These are phyloP conservation scores for Calonectria pseudoreteaudii DNA, from an alignment of 2,329 filamentous ascomycete species.

Conservation along the genomic window DNA sequence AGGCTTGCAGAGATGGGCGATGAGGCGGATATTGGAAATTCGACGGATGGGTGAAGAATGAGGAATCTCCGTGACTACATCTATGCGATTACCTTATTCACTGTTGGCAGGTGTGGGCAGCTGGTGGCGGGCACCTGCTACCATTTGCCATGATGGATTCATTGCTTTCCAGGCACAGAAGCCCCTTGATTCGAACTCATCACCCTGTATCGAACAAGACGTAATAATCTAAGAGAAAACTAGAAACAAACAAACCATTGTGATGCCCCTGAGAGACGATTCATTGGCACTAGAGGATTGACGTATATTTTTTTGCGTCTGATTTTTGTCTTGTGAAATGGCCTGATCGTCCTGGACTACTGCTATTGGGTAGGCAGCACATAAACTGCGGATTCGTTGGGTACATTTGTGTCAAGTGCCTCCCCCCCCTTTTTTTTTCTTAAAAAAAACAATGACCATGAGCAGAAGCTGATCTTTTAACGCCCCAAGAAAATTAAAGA, in stretches of 20 bases:
- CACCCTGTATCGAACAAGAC: neutral
- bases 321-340: neutral
- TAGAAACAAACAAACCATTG: neutral
- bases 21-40: neutral
- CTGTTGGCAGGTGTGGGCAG: neutral
- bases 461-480: neutral
- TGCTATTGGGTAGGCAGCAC: neutral
- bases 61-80: neutral
- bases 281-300: neutral
- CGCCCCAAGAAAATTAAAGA: neutral
- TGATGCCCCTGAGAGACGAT: neutral
- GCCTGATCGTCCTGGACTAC: neutral
- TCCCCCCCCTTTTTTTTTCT: no score
- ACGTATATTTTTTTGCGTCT: neutral
- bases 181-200: neutral
- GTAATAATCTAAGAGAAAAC: neutral
- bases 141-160: neutral
- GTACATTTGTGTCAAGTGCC: neutral
- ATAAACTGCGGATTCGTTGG: neutral
- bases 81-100: neutral
- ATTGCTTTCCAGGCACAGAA: neutral
- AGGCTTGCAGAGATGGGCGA: neutral
- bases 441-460: neutral
- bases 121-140: neutral
- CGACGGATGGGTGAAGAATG: neutral